Evolutionary conservation across 257 asterid genomes (phyloP).

Genomic region (Henckelia pumila): DNA sequence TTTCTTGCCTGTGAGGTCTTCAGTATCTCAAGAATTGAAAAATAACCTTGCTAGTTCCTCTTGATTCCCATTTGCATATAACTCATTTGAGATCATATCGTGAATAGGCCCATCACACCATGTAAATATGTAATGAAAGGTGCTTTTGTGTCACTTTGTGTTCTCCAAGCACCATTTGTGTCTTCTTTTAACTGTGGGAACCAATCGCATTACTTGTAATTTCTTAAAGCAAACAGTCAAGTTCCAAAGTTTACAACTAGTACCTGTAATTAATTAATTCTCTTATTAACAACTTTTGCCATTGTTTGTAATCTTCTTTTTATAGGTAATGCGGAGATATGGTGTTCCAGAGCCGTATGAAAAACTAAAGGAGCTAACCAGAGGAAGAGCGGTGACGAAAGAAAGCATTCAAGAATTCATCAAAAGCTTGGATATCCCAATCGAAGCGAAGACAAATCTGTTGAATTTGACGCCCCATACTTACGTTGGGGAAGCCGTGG

Average conservation of each 20-base stretch:
- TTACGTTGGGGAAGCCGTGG: constrained; percentile 58
- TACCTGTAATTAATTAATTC: neutral
- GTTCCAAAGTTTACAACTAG: neutral
- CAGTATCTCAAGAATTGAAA: too few species aligned
- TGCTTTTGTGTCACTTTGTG: neutral
- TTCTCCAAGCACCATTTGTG: neutral
- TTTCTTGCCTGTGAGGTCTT: neutral
- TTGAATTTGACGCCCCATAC: constrained; percentile 71
- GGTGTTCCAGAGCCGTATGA: constrained; percentile 92
- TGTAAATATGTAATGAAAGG: neutral
- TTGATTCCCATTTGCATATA: neutral
- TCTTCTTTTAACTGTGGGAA: neutral
- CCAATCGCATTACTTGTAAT: neutral
- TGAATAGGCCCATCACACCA: neutral
- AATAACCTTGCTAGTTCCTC: neutral
- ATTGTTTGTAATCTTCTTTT: neutral
- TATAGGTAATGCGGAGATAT: constrained; percentile 86
- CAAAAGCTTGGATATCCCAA: constrained; percentile 60
- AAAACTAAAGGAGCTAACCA: constrained; percentile 84
- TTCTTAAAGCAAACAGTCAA: neutral
- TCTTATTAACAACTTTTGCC: neutral
- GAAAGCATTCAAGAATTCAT: constrained; percentile 73
- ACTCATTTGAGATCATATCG: neutral
- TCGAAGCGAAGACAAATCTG: constrained; percentile 58
- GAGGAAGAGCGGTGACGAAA: constrained; percentile 78